phyloP scores from a whole-genome alignment of 495 filamentous ascomycete genomes.

The Hyaloscypha hepaticicola region DNA sequence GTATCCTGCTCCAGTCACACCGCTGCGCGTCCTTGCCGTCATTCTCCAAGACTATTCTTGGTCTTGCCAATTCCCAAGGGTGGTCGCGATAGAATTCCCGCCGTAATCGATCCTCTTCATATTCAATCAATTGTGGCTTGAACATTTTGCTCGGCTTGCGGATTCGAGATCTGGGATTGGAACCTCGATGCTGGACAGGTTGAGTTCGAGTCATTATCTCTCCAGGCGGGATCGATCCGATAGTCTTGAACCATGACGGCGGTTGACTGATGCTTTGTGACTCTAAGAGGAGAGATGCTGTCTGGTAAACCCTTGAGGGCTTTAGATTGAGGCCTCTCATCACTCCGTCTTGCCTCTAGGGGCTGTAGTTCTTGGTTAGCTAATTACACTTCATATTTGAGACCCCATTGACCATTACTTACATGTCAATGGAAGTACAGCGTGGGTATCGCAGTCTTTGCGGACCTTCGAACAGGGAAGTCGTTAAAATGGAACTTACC shows the following conservation, averaged over 20 bases:
- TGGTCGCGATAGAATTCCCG: conserved; percentile 85
- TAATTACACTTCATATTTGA: neutral
- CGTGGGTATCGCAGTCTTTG: neutral
- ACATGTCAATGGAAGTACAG: neutral
- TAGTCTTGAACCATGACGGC: conserved; percentile 75
- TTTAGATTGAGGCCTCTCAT: conserved; percentile 75
- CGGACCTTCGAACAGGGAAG: neutral
- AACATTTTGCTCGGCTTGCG: conserved; percentile 74
- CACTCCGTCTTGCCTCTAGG: conserved; percentile 1
- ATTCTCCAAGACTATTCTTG: conserved; percentile 78
- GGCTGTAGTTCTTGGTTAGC: neutral
- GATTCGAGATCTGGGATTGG: conserved; percentile 47
- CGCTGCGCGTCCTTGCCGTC: conserved; percentile 75
- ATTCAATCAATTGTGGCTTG: conserved; percentile 71
- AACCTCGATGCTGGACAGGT: conserved; percentile 60
- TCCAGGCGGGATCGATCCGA: conserved; percentile 74
- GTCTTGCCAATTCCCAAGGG: conserved; percentile 94
- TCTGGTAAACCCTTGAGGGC: conserved; percentile 69
- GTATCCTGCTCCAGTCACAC: conserved; percentile 76
- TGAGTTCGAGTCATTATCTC: conserved; percentile 71
- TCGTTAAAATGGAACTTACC: neutral
- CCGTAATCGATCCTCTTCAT: conserved; percentile 84
- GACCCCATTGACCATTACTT: neutral
- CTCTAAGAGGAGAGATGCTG: conserved; percentile 56
- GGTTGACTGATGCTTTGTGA: conserved; percentile 32